Conservation (phyloP, 164 flowering plant genomes). For the Buxus sempervirens region DNA sequence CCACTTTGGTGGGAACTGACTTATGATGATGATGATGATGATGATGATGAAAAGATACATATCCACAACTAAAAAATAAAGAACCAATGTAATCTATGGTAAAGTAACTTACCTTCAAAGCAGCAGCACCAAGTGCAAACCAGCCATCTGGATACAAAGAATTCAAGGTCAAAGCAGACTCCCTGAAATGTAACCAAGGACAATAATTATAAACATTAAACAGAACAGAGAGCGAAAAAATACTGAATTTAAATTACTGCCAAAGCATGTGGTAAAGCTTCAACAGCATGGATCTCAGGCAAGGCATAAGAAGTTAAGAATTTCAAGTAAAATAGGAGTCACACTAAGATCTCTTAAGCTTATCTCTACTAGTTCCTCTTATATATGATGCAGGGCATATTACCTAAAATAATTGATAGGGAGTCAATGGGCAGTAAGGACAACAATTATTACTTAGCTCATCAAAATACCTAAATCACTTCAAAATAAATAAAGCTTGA, state of each 20-base stretch:
- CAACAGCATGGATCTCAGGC: background rate
- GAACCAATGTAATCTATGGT: background rate
- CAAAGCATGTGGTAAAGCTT: background rate
- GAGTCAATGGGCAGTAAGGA: no score
- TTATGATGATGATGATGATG: no score
- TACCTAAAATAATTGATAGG: no score
- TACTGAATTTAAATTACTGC: background rate
- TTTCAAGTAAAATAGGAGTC: no score
- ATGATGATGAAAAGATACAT: background rate
- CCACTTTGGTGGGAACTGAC: no score
- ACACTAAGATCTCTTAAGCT: no score
- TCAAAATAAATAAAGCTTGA: no score
- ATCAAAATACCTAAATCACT: no score
- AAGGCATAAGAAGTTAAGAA: no score
- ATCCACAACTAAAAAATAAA: background rate
- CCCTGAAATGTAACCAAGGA: constrained; percentile 41
- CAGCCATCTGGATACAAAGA: constrained; percentile 94
- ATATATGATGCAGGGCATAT: no score
- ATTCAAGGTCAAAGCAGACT: constrained; percentile 87
- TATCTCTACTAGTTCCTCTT: no score
- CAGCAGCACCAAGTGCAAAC: constrained; percentile 99
- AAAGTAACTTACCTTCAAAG: constrained; percentile 57
- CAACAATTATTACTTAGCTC: no score
- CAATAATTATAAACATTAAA: background rate
- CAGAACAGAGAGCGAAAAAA: background rate